phyloP scores from a whole-genome alignment of 2,329 filamentous ascomycete species.

The Exserohilum turcica region DNA sequence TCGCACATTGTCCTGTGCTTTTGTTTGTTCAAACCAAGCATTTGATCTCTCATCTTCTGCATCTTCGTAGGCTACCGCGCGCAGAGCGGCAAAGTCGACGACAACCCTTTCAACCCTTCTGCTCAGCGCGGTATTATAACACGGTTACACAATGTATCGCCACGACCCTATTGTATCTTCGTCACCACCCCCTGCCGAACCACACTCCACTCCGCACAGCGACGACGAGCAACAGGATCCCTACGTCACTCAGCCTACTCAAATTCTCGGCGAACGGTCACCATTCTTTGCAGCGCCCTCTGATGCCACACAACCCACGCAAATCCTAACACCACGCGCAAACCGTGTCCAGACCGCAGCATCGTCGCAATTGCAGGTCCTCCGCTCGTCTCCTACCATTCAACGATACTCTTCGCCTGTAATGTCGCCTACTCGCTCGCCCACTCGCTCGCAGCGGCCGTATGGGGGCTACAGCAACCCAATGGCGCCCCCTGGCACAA shows the following conservation, averaged over 20 bases:
- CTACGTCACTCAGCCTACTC: constrained; percentile 51
- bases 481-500: constrained; percentile 80
- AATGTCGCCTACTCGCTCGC: constrained; percentile 59
- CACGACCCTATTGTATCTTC: constrained; percentile 43
- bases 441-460: constrained; percentile 71
- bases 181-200: constrained; percentile 30
- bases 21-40: constrained; percentile 17
- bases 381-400: constrained; percentile 78
- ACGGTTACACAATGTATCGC: constrained; percentile 35
- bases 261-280: constrained; percentile 35
- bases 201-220: constrained; percentile 41
- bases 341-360: constrained; percentile 33
- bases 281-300: constrained; percentile 32
- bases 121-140: background rate
- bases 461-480: constrained; percentile 62
- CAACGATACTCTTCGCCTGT: constrained; percentile 49
- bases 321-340: constrained; percentile 56
- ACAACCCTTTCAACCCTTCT: background rate
- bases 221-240: constrained; percentile 58
- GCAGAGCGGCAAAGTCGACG: constrained; percentile 5
- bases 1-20: constrained; percentile 5
- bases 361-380: constrained; percentile 70
- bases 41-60: constrained; percentile 9
- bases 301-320: constrained; percentile 63
- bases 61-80: constrained; percentile 1